A percentile compares a stretch with the other conserved stretches of the same genome.
These are phyloP conservation scores for Amylocarpus encephaloides DNA, from an alignment of 2,329 filamentous ascomycete genomes.

Conservation along the genomic window DNA sequence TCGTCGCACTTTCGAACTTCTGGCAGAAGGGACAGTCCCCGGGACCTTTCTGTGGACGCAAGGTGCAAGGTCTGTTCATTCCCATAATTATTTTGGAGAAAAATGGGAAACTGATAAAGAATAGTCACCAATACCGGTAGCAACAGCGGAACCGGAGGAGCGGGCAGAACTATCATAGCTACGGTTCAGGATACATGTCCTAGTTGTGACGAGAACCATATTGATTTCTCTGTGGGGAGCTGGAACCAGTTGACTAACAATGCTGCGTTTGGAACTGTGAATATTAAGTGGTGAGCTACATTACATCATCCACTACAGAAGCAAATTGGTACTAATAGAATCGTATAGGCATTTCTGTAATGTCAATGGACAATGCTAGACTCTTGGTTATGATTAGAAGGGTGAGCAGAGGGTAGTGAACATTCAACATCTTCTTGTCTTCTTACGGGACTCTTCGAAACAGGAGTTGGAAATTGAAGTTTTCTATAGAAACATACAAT, in stretches of 20 bases:
- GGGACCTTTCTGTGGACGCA: slow-evolving; percentile 5
- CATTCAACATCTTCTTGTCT: too few species aligned
- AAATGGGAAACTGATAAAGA: not conserved
- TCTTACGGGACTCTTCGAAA: too few species aligned
- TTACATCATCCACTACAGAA: not conserved
- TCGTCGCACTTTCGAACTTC: not conserved
- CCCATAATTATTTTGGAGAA: not conserved
- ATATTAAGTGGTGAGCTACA: slow-evolving; percentile 6
- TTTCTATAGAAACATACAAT: too few species aligned
- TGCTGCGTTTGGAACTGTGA: slow-evolving; percentile 6
- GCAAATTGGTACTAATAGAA: not conserved
- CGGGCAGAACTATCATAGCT: slow-evolving; percentile 5
- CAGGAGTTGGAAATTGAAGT: too few species aligned
- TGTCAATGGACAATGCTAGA: slow-evolving; percentile 1
- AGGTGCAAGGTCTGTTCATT: not conserved
- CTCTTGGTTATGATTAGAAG: too few species aligned
- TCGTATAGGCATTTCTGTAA: slow-evolving; percentile 1
- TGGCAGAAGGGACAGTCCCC: slow-evolving; percentile 1
- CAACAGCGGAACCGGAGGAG: slow-evolving; percentile 8
- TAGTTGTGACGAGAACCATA: slow-evolving; percentile 10
- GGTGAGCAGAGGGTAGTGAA: too few species aligned
- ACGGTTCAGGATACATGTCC: slow-evolving; percentile 10
- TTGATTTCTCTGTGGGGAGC: slow-evolving; percentile 11
- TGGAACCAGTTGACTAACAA: slow-evolving; percentile 10
- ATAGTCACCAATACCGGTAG: slow-evolving; percentile 9